Evolutionary conservation across 805 yeast species (phyloP), one percentile per base, ranked within the genome.

Genomic region (Barnettozyma sucrosica): DNA sequence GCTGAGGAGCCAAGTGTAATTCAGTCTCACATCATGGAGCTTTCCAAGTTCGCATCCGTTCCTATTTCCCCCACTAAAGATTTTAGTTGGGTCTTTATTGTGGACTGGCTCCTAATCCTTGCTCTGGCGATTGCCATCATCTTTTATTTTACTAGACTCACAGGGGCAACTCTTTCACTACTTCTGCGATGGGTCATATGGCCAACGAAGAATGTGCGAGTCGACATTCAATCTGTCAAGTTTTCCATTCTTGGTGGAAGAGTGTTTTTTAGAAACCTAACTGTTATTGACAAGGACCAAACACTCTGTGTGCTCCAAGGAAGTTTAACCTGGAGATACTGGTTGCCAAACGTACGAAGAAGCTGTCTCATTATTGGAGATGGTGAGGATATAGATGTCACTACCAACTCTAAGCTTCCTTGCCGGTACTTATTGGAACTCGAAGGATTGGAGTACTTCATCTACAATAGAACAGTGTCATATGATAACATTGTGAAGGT

Each of bases 301-400:
- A 80, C 95, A 2, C 59, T 88, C 1, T 77, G 88, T 9, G 72
- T 86, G 1, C 74, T 86, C 24, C 81, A 83, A 51, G 85, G 92
- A 1, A 78, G 80, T 55, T 60, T 92, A 24, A 86, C 95, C 0
- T 93, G 98, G 98, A 66, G 95, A 51, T 92, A 89, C 63, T 93
- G 98, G 98, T 68, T 88, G 44, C 66, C 70, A 4, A 61, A 65
- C 5, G 63, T 73, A 16, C 66, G 76, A 54, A 51, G 52, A 50
- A 53, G 62, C 19, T 50, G 41, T 10, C 13, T 16, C 8, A 40
- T 58, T 36, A 9, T 46, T 7, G 37, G 41, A 23, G 38, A 45
- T 48, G 34, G 48, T 40, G 37, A 51, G n/a, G 54, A 56, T 13
- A 48, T 49, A 10, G 59, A 62, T 42, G 52, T 45, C 19, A 54